These are phyloP conservation scores for Neofusicoccum parvum DNA, from an alignment of 2,329 filamentous ascomycete genomes.

Conservation along the genomic window DNA sequence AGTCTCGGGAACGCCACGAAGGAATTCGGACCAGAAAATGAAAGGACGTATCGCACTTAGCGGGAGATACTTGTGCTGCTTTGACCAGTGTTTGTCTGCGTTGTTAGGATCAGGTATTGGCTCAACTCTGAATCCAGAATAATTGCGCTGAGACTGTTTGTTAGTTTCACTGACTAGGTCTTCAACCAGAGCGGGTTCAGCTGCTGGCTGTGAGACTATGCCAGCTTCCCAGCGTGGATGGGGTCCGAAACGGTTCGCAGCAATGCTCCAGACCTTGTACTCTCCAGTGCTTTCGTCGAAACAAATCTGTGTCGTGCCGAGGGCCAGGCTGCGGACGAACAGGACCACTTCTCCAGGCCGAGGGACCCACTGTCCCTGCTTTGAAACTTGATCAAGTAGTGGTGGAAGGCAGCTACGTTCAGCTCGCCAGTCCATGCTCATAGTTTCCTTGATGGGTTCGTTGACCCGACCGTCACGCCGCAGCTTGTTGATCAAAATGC, in stretches of 20 bases:
- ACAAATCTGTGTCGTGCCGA: conserved; percentile 31
- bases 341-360: conserved; percentile 61
- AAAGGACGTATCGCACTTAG: conserved; percentile 59
- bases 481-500: conserved; percentile 52
- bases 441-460: conserved; percentile 49
- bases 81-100: conserved; percentile 53
- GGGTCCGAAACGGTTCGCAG: conserved; percentile 34
- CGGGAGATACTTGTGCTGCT: conserved; percentile 58
- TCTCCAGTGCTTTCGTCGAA: conserved; percentile 30
- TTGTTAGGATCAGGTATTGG: conserved; percentile 56
- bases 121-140: conserved; percentile 60
- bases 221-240: conserved; percentile 59
- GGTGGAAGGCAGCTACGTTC: conserved; percentile 48
- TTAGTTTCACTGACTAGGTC: conserved; percentile 48
- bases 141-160: conserved; percentile 48
- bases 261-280: conserved; percentile 23
- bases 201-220: conserved; percentile 55
- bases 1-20: conserved; percentile 44
- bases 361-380: conserved; percentile 55
- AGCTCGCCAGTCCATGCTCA: conserved; percentile 60
- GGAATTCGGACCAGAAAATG: conserved; percentile 53
- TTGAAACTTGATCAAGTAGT: conserved; percentile 44
- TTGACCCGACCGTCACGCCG: conserved; percentile 45
- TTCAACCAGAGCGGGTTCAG: conserved; percentile 44
- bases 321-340: conserved; percentile 44